Percentiles rank a stretch among this genome's conserved stretches.
Evolutionary conservation across 2,329 filamentous ascomycete species (phyloP).

Genomic region (Pestalotiopsis sp.): DNA sequence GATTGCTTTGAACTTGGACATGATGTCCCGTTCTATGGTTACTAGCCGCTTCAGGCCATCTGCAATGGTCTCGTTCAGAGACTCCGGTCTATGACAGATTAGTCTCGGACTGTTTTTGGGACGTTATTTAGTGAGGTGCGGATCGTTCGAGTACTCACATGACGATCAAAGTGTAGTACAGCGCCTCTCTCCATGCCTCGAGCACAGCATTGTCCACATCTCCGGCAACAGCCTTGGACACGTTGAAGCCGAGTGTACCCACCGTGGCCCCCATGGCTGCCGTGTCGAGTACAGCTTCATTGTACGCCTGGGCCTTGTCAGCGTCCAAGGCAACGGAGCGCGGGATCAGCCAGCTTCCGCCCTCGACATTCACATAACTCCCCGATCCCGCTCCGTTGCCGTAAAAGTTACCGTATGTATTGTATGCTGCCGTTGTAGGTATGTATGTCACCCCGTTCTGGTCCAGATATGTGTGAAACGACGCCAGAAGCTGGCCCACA

Average conservation of each 20-base stretch:
- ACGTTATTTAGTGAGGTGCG: not conserved
- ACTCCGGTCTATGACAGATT: not conserved
- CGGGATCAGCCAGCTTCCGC: not conserved
- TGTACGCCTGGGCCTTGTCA: not conserved
- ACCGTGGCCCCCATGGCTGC: not conserved
- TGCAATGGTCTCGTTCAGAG: not conserved
- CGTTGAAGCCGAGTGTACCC: not conserved
- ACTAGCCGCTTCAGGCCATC: not conserved
- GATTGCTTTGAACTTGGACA: not conserved
- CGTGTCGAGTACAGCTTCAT: not conserved
- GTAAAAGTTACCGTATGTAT: not conserved
- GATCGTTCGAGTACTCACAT: not conserved
- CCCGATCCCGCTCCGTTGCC: not conserved
- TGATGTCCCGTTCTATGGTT: not conserved
- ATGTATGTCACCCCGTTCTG: not conserved
- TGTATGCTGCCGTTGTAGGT: not conserved
- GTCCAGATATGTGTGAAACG: not conserved
- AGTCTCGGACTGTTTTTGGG: not conserved
- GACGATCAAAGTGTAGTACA: not conserved
- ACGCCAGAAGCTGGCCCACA: not conserved
- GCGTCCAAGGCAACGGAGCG: not conserved
- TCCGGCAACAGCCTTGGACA: not conserved
- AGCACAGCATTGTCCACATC: conserved; percentile 5
- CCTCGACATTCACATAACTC: not conserved
- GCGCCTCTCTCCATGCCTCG: not conserved